phyloP scores from a whole-genome alignment of 371 early-diverging fungal species.

The Mucor velutinosus region DNA sequence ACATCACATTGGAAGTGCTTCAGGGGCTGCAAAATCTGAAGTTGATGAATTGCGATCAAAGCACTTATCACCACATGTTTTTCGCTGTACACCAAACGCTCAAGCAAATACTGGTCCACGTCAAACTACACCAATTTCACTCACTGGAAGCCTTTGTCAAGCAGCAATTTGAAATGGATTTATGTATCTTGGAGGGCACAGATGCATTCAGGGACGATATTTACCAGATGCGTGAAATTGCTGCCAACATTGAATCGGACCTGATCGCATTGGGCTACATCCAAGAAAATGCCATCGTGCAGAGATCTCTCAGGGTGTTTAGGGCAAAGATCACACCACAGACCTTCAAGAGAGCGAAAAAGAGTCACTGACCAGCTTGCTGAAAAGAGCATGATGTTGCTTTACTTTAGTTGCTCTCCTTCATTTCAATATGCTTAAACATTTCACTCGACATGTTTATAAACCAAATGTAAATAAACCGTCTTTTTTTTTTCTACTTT shows the following conservation, averaged over 20 bases:
- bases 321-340: not conserved
- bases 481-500: not conserved
- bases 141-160: slow-evolving; percentile 16
- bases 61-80: slow-evolving; percentile 55
- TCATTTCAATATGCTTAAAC: not conserved
- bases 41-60: slow-evolving; percentile 44
- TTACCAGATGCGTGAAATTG: slow-evolving; percentile 37
- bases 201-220: slow-evolving; percentile 41
- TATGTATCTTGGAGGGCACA: slow-evolving; percentile 34
- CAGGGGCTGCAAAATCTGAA: slow-evolving; percentile 35
- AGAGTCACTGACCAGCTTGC: not conserved
- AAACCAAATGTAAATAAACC: slow-evolving; percentile 3
- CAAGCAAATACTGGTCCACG: slow-evolving; percentile 19
- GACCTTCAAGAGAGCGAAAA: slow-evolving; percentile 1
- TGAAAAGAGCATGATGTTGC: not conserved
- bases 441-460: not conserved
- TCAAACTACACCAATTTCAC: not conserved
- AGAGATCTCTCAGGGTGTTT: slow-evolving; percentile 4
- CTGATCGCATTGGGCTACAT: slow-evolving; percentile 3
- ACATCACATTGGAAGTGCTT: slow-evolving; percentile 33
- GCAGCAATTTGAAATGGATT: slow-evolving; percentile 38
- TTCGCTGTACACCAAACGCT: slow-evolving; percentile 47
- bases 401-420: not conserved
- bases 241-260: slow-evolving; percentile 10
- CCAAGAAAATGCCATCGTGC: not conserved